Evolutionary conservation across 257 asterid genomes (phyloP).

Genomic region (Fraxinus quadrangulata): DNA sequence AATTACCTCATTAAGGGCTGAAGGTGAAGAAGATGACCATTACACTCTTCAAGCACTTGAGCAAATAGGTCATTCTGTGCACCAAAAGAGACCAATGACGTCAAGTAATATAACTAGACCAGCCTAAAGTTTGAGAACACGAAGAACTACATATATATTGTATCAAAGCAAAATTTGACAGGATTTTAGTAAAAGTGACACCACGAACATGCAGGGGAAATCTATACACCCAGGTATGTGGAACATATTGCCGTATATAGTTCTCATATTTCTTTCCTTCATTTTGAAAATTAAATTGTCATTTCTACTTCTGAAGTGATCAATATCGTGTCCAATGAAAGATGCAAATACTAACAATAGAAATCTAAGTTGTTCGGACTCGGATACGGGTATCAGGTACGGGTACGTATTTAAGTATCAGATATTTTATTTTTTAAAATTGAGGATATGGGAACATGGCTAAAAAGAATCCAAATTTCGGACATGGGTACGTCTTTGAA

Average conservation of each 20-base stretch:
- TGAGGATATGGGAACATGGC: no score
- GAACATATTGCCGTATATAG: not conserved
- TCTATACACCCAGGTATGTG: not conserved
- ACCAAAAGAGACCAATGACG: constrained; percentile 13
- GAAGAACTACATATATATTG: not conserved
- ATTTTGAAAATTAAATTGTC: no score
- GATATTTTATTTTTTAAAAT: no score
- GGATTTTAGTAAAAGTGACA: not conserved
- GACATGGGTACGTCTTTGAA: no score
- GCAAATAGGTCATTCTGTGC: constrained; percentile 67
- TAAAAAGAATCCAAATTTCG: no score
- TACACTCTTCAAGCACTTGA: constrained; percentile 89
- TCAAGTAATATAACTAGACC: constrained; percentile 19
- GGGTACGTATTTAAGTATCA: no score
- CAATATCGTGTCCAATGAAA: not conserved
- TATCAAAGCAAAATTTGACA: not conserved
- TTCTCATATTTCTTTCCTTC: not conserved
- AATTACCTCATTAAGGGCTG: constrained; percentile 72
- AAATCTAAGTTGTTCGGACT: no score
- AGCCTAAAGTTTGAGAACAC: not conserved
- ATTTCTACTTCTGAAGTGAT: not conserved
- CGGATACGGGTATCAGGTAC: no score
- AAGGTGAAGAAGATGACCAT: constrained; percentile 64
- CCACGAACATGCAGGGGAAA: not conserved
- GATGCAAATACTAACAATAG: not conserved